phyloP scores from a whole-genome alignment of 1,284 basidiomycete genomes.

The Malassezia furfur region DNA sequence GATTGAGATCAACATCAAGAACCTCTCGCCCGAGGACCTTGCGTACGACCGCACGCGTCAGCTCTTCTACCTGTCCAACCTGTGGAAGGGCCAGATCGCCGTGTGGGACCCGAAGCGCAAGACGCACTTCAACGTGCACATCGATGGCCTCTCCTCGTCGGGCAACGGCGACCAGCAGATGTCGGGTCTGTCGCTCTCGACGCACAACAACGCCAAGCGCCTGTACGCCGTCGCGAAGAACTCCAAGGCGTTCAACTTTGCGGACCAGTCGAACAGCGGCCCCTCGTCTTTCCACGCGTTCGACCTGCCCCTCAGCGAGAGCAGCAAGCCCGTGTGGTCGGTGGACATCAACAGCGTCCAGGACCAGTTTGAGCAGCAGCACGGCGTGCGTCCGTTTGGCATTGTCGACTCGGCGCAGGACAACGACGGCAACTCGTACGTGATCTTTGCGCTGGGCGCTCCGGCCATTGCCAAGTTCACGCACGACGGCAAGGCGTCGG shows the following conservation, averaged over 20 bases:
- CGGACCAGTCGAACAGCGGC: slow-evolving; percentile 25
- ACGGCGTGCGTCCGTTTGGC: slow-evolving; percentile 37
- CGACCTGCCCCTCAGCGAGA: slow-evolving; percentile 27
- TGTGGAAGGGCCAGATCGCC: slow-evolving; percentile 35
- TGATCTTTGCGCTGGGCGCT: slow-evolving; percentile 40
- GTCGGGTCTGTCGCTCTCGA: slow-evolving; percentile 36
- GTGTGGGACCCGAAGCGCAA: slow-evolving; percentile 23
- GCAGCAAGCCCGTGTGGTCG: slow-evolving; percentile 28
- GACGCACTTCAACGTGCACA: slow-evolving; percentile 31
- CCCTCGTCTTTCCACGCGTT: slow-evolving; percentile 40
- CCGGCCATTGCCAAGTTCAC: slow-evolving; percentile 42
- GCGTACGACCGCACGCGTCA: slow-evolving; percentile 31
- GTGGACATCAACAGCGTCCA: slow-evolving; percentile 32
- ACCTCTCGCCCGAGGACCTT: slow-evolving; percentile 39
- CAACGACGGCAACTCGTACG: slow-evolving; percentile 39
- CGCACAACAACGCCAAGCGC: slow-evolving; percentile 23
- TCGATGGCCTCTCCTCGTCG: slow-evolving; percentile 29
- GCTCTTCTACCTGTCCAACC: slow-evolving; percentile 41
- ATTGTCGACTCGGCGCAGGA: slow-evolving; percentile 41
- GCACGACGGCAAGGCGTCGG: slow-evolving; percentile 22
- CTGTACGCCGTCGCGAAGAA: slow-evolving; percentile 42
- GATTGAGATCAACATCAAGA: slow-evolving; percentile 31
- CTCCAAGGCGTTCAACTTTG: slow-evolving; percentile 32
- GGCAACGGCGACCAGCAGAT: slow-evolving; percentile 40
- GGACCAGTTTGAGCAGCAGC: slow-evolving; percentile 21